A percentile compares a stretch with the other conserved stretches of the same genome.
These are phyloP conservation scores for Xylogone sp. DNA, from an alignment of 2,329 filamentous ascomycete species.

Conservation along the genomic window DNA sequence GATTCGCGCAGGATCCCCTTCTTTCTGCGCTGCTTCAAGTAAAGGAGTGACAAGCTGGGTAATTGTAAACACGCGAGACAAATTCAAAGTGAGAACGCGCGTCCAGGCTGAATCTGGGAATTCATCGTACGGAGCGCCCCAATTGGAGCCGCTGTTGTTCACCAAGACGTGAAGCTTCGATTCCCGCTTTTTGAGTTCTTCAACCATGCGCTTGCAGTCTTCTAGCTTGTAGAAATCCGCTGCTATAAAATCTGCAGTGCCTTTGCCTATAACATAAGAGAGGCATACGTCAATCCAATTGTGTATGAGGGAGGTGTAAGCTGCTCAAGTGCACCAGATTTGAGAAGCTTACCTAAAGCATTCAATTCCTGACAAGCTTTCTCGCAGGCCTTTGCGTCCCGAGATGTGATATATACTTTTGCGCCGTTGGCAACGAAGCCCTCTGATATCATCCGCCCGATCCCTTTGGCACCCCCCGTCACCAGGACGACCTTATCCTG, in stretches of 20 bases:
- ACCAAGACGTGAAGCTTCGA: conserved; percentile 56
- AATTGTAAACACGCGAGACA: conserved; percentile 63
- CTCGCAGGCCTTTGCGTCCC: conserved; percentile 57
- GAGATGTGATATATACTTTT: conserved; percentile 67
- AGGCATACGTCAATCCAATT: background rate
- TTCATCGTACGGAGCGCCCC: conserved; percentile 56
- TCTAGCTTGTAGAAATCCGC: conserved; percentile 62
- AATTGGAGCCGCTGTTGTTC: conserved; percentile 64
- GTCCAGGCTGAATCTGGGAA: conserved; percentile 58
- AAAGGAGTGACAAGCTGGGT: conserved; percentile 60
- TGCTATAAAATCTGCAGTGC: conserved; percentile 54
- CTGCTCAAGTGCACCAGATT: no score
- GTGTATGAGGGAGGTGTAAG: no score
- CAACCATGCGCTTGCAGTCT: conserved; percentile 52
- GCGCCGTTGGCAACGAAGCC: conserved; percentile 63
- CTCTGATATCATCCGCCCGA: conserved; percentile 65
- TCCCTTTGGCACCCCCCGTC: conserved; percentile 57
- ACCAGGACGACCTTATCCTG: conserved; percentile 54
- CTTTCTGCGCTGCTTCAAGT: conserved; percentile 46
- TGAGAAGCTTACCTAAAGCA: conserved; percentile 44
- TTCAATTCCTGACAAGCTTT: conserved; percentile 56
- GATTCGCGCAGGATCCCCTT: conserved; percentile 48
- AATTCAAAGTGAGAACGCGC: conserved; percentile 54
- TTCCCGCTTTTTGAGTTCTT: conserved; percentile 51
- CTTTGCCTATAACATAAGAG: conserved; percentile 30